Evolutionary conservation across 108 stramenopile species (phyloP).

Genomic region (Fistulifera pelliculosa): DNA sequence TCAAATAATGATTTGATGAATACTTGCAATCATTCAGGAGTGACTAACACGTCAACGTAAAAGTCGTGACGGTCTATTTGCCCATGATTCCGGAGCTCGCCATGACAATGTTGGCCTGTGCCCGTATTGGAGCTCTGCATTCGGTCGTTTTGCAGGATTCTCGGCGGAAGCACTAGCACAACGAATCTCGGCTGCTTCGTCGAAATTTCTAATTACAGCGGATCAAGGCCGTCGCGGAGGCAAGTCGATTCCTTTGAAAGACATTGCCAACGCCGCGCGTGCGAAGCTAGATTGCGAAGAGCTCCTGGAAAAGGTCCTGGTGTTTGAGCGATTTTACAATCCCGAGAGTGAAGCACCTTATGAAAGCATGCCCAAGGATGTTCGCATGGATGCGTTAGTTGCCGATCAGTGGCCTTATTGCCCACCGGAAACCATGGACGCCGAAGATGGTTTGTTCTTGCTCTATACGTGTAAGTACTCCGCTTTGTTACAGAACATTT

Average conservation of each 20-base stretch:
- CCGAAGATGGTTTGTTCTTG: slow-evolving; percentile 92
- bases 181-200: slow-evolving; percentile 78
- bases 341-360: slow-evolving; percentile 14
- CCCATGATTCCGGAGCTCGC: slow-evolving; percentile 97
- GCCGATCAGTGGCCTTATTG: slow-evolving; percentile 89
- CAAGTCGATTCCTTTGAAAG: slow-evolving; percentile 73
- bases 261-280: slow-evolving; percentile 83
- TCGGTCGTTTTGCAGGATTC: slow-evolving; percentile 99
- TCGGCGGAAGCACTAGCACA: slow-evolving; percentile 86
- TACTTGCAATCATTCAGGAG: neutral
- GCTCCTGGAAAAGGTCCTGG: slow-evolving; percentile 75
- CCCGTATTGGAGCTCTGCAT: slow-evolving; percentile 94
- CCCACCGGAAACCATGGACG: slow-evolving; percentile 90
- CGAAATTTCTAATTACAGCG: slow-evolving; percentile 80
- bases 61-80: slow-evolving; percentile 93
- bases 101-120: slow-evolving; percentile 97
- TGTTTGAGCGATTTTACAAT: slow-evolving; percentile 71
- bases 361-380: slow-evolving; percentile 49
- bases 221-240: slow-evolving; percentile 81
- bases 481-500: no score
- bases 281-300: slow-evolving; percentile 43
- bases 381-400: slow-evolving; percentile 79
- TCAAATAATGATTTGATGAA: no score
- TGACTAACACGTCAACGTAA: neutral
- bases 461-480: slow-evolving; percentile 73